These are phyloP conservation scores for Puccinia polysora DNA, from an alignment of 1,284 basidiomycete species.

Conservation along the genomic window DNA sequence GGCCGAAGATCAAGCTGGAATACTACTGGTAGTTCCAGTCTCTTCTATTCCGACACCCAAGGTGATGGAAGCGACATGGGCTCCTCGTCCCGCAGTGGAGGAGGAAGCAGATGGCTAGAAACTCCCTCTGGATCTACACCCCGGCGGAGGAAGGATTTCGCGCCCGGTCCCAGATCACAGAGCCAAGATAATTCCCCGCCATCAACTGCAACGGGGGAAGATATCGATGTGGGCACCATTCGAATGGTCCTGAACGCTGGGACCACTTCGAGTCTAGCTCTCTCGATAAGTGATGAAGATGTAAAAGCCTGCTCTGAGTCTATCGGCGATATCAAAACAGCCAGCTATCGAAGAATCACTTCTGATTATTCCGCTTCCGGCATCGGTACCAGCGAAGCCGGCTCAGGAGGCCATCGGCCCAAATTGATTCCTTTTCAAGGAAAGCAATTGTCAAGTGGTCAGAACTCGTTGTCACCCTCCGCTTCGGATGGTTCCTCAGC, in stretches of 20 bases:
- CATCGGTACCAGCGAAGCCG: constrained; percentile 2
- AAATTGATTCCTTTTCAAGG: constrained; percentile 36
- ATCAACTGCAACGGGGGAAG: constrained; percentile 5
- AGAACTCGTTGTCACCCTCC: background rate
- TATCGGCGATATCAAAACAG: constrained; percentile 37
- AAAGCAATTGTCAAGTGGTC: background rate
- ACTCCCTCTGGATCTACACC: constrained; percentile 30
- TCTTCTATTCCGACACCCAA: constrained; percentile 41
- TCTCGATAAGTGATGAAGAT: constrained; percentile 27
- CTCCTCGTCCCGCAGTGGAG: constrained; percentile 27
- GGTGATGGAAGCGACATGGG: constrained; percentile 28
- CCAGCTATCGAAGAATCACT: constrained; percentile 26
- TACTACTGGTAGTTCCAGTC: constrained; percentile 36
- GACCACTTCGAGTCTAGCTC: constrained; percentile 3
- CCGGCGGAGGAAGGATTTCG: constrained; percentile 27
- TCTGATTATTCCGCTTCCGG: constrained; percentile 17
- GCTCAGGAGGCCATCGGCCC: constrained; percentile 23
- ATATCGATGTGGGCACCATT: constrained; percentile 32
- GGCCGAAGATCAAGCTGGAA: constrained; percentile 41
- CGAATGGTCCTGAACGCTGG: constrained; percentile 33
- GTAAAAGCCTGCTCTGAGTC: constrained; percentile 32
- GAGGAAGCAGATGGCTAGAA: constrained; percentile 2
- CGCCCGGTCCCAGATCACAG: background rate
- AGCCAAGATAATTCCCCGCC: constrained; percentile 1
- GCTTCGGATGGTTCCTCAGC: background rate